Percentiles rank a stretch among this genome's conserved stretches.
Conservation (phyloP, 1,284 basidiomycete species). For the Fistulinella cinereoalba region DNA sequence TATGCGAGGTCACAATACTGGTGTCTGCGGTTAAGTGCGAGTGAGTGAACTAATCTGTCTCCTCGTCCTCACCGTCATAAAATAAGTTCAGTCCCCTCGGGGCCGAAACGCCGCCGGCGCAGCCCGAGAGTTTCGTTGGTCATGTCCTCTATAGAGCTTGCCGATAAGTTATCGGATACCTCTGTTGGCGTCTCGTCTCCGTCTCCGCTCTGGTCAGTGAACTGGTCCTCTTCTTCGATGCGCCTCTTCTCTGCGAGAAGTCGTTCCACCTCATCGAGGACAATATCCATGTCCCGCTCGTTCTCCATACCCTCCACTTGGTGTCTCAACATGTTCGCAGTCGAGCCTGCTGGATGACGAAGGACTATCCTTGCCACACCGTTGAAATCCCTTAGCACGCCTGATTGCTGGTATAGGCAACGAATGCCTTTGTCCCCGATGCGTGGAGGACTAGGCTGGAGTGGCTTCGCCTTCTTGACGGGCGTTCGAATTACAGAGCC, state of each 20-base stretch:
- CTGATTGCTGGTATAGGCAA: constrained; percentile 20
- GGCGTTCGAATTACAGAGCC: constrained; percentile 33
- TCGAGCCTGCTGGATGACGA: constrained; percentile 19
- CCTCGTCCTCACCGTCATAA: neutral
- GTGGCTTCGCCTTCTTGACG: constrained; percentile 28
- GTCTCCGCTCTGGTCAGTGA: constrained; percentile 9
- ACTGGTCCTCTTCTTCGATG: neutral
- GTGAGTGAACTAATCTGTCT: neutral
- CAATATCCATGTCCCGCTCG: constrained; percentile 16
- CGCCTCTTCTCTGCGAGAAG: constrained; percentile 18
- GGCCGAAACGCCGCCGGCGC: constrained; percentile 10
- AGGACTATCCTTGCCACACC: constrained; percentile 20
- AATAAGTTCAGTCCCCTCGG: constrained; percentile 24
- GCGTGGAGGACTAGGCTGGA: constrained; percentile 27
- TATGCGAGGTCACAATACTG: no score
- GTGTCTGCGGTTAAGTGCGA: neutral
- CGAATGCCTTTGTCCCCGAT: constrained; percentile 29
- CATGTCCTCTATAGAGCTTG: constrained; percentile 1
- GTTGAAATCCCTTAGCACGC: constrained; percentile 13
- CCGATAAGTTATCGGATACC: neutral
- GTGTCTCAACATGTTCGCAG: constrained; percentile 22
- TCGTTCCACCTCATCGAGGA: constrained; percentile 16
- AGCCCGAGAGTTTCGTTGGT: neutral
- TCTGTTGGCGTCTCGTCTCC: constrained; percentile 14
- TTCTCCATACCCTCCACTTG: constrained; percentile 23